Evolutionary conservation across 371 early-diverging fungal species (phyloP).

Genomic region (Lichtheimia hyalospora): DNA sequence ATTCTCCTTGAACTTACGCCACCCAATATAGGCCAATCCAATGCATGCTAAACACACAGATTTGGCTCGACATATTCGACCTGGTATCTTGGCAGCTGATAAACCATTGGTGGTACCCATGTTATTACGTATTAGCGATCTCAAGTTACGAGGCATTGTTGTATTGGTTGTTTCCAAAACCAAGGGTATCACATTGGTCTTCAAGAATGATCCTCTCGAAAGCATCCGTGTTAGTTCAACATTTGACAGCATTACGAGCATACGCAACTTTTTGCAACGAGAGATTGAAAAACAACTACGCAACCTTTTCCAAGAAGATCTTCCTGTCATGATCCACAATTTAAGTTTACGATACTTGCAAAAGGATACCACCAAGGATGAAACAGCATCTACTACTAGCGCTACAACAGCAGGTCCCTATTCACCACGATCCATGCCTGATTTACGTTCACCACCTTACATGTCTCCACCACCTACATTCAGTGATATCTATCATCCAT

Average conservation of each 20-base stretch:
- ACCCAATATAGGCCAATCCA: constrained; percentile 70
- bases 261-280: constrained; percentile 82
- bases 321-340: constrained; percentile 92
- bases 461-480: background rate
- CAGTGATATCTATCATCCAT: background rate
- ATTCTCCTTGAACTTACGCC: background rate
- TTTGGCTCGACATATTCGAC: constrained; percentile 64
- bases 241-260: constrained; percentile 88
- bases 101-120: constrained; percentile 95
- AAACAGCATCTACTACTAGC: background rate
- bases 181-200: constrained; percentile 92
- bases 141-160: constrained; percentile 89
- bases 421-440: background rate
- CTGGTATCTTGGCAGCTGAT: constrained; percentile 88
- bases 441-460: background rate
- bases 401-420: background rate
- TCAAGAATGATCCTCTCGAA: constrained; percentile 96
- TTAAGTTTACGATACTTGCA: constrained; percentile 60
- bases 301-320: constrained; percentile 88
- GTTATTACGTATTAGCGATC: constrained; percentile 85
- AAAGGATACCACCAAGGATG: constrained; percentile 17
- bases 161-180: constrained; percentile 89
- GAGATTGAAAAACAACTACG: constrained; percentile 53
- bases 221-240: constrained; percentile 90
- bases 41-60: constrained; percentile 53